Conservation (phyloP, 805 yeast genomes). For the Metschnikowia kofuensis region DNA sequence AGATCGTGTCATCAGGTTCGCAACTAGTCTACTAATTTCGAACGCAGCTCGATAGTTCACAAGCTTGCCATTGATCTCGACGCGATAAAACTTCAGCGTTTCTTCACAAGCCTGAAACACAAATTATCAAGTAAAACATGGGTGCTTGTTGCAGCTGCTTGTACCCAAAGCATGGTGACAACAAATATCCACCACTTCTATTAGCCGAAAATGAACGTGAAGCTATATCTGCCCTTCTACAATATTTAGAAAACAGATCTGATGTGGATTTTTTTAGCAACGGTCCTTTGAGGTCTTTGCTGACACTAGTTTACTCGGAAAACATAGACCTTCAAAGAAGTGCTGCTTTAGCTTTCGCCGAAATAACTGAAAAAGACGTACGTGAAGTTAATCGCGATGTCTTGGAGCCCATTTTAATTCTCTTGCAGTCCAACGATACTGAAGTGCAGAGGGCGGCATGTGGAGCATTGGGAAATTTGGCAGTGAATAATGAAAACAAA, state of each 20-base stretch:
- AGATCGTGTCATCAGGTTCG: no score
- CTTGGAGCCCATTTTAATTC: constrained; percentile 85
- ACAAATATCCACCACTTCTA: constrained; percentile 71
- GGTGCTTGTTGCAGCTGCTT: constrained; percentile 45
- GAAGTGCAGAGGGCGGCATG: constrained; percentile 99
- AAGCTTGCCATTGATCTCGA: not conserved
- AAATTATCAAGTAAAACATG: constrained; percentile 20
- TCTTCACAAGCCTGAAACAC: not conserved
- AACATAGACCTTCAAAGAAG: constrained; percentile 92
- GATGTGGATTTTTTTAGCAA: constrained; percentile 87
- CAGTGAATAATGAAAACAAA: constrained; percentile 94
- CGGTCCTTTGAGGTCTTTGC: constrained; percentile 84
- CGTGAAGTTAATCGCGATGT: constrained; percentile 88
- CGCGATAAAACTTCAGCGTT: not conserved
- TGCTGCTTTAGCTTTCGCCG: constrained; percentile 98
- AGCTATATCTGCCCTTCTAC: constrained; percentile 87
- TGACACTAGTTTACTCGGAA: constrained; percentile 91
- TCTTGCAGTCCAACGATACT: constrained; percentile 81
- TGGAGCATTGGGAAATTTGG: constrained; percentile 97
- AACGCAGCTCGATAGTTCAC: no score
- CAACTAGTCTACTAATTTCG: no score
- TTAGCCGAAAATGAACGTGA: constrained; percentile 93
- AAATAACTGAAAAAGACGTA: constrained; percentile 94
- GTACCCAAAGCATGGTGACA: constrained; percentile 46
- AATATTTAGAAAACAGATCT: constrained; percentile 80